Conservation (phyloP, 768 basidiomycete species). For the Flagelloscypha sp. region DNA sequence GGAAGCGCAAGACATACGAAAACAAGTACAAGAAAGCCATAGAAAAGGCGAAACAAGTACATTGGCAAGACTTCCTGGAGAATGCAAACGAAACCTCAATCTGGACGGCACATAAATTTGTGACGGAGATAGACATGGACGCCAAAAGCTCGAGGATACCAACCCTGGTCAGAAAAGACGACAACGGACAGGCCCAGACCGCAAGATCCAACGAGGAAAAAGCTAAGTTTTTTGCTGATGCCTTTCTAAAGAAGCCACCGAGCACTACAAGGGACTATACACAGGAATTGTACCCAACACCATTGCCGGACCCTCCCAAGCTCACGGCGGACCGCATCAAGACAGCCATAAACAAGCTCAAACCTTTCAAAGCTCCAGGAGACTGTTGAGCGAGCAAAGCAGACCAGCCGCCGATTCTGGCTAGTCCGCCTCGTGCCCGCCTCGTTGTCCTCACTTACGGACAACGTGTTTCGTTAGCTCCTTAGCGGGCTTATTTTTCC, state of each 20-base stretch:
- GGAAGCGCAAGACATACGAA: not conserved
- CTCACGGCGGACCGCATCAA: constrained; percentile 13
- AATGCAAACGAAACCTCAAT: not conserved
- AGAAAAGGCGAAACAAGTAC: constrained; percentile 6
- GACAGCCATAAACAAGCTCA: constrained; percentile 6
- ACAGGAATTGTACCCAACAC: too few species aligned
- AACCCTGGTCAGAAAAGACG: constrained; percentile 2
- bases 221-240: not conserved
- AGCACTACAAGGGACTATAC: too few species aligned
- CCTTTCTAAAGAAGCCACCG: too few species aligned
- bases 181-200: too few species aligned
- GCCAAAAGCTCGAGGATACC: constrained; percentile 6
- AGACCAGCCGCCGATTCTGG: too few species aligned
- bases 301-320: too few species aligned
- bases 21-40: constrained; percentile 4
- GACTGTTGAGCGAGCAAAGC: too few species aligned
- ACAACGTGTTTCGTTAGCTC: too few species aligned
- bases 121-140: constrained; percentile 6
- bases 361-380: constrained; percentile 16
- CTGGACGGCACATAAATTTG: constrained; percentile 11
- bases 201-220: not conserved
- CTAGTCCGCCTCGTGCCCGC: too few species aligned
- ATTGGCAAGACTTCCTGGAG: constrained; percentile 13
- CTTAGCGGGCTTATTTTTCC: too few species aligned
- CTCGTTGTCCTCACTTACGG: too few species aligned